Conservation (phyloP, 2,329 filamentous ascomycete genomes). For the Pyrenochaeta sp. region DNA sequence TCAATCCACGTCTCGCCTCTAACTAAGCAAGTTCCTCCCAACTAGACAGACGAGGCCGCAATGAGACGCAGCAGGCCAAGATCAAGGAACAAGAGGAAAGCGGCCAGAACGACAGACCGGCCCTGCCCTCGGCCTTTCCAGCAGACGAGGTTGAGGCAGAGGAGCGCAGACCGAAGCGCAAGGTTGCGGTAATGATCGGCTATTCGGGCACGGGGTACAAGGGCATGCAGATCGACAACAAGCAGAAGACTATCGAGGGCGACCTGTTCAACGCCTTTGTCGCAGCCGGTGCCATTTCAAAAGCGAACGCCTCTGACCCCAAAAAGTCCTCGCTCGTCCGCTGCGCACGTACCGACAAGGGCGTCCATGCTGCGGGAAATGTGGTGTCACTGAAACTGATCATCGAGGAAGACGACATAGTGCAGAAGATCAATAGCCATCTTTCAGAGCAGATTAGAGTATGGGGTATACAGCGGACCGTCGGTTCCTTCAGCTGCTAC, state of each 20-base stretch:
- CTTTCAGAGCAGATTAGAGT: constrained; percentile 89
- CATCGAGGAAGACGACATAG: constrained; percentile 86
- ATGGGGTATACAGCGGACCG: constrained; percentile 92
- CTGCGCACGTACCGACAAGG: constrained; percentile 96
- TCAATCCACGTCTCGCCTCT: constrained; percentile 33
- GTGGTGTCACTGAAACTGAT: constrained; percentile 96
- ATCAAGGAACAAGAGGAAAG: constrained; percentile 49
- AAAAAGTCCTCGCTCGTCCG: constrained; percentile 95
- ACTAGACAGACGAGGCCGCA: constrained; percentile 58
- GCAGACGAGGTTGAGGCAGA: constrained; percentile 89
- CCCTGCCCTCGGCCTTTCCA: constrained; percentile 68
- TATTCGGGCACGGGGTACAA: constrained; percentile 97
- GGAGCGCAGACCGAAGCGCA: constrained; percentile 88
- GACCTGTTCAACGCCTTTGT: constrained; percentile 94
- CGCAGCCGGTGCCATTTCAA: constrained; percentile 89
- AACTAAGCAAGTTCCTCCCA: constrained; percentile 56
- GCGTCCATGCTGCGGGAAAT: constrained; percentile 94
- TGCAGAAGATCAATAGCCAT: constrained; percentile 88
- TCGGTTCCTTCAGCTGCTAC: constrained; percentile 92
- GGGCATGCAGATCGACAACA: constrained; percentile 84
- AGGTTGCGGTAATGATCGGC: constrained; percentile 93
- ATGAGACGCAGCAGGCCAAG: constrained; percentile 52
- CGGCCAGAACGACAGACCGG: constrained; percentile 49
- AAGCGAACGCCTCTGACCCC: constrained; percentile 94
- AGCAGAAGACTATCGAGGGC: constrained; percentile 93